phyloP scores from a whole-genome alignment of 1,139 yeast genomes.

The Dujonia santamariae region DNA sequence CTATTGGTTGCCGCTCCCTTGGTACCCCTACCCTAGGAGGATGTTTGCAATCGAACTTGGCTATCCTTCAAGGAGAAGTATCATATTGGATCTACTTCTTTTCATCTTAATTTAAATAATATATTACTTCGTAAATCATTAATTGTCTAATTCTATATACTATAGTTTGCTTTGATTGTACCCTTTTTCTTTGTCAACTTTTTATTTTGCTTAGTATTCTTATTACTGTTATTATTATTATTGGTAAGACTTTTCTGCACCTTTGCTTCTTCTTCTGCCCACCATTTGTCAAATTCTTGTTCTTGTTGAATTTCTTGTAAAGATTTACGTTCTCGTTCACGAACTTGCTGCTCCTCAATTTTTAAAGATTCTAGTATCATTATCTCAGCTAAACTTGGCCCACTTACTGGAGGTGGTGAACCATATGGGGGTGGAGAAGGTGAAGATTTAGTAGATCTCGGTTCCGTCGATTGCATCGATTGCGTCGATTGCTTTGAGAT shows the following conservation, averaged over 20 bases:
- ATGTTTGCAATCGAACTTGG: too few relatives aligned
- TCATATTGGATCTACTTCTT: too few relatives aligned
- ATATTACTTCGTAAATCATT: slow-evolving; percentile 4
- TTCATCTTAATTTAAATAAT: too few relatives aligned
- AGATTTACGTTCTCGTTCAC: slow-evolving; percentile 34
- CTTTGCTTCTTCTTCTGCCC: slow-evolving; percentile 66
- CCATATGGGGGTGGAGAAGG: slow-evolving; percentile 3
- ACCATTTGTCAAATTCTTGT: slow-evolving; percentile 79
- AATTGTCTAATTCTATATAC: background rate
- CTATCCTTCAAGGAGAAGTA: too few relatives aligned
- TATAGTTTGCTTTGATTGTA: slow-evolving; percentile 2
- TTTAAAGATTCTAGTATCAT: slow-evolving; percentile 48
- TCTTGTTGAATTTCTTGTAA: slow-evolving; percentile 73
- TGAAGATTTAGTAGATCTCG: background rate
- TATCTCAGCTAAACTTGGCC: slow-evolving; percentile 32
- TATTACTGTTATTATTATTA: background rate
- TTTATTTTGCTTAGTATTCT: slow-evolving; percentile 5
- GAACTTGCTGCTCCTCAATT: slow-evolving; percentile 32
- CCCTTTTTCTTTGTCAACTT: slow-evolving; percentile 7
- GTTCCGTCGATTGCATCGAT: background rate
- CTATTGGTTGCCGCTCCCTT: too few relatives aligned
- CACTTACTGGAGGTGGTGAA: background rate
- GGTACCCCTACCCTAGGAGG: too few relatives aligned
- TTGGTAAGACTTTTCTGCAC: slow-evolving; percentile 39
- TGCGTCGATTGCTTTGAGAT: background rate